Evolutionary conservation across 169 alveolate genomes (phyloP).

Genomic region (Plasmodium malariae): DNA sequence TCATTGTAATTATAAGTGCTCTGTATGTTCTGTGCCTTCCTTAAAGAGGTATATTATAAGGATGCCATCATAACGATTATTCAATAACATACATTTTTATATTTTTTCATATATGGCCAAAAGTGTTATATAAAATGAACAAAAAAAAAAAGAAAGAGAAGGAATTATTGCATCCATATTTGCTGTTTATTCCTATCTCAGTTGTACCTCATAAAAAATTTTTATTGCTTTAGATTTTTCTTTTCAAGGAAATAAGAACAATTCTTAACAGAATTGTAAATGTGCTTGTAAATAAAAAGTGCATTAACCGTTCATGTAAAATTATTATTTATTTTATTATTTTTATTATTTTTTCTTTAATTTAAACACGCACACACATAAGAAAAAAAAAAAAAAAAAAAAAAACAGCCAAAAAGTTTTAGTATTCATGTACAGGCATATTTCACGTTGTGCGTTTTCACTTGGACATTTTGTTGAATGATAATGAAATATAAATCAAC

Average conservation of each 20-base stretch:
- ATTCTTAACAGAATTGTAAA: neutral
- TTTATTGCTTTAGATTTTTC: neutral
- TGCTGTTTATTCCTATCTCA: neutral
- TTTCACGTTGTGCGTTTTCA: neutral
- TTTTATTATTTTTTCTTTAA: no score
- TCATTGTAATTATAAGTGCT: no score
- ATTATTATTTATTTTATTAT: no score
- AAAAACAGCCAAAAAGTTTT: neutral
- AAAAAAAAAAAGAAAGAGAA: no score
- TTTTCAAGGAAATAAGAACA: neutral
- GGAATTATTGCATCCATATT: neutral
- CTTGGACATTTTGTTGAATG: neutral
- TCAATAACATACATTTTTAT: no score
- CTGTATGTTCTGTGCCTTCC: no score
- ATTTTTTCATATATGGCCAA: no score
- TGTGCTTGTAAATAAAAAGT: neutral
- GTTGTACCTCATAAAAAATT: neutral
- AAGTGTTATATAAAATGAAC: no score
- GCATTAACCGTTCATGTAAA: neutral
- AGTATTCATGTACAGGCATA: neutral
- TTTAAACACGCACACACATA: neutral
- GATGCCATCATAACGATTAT: no score
- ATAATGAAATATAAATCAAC: neutral
- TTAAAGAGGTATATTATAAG: no score
- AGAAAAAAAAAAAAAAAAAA: slow-evolving; percentile 3